Evolutionary conservation across 768 basidiomycete genomes (phyloP).

Genomic region (Brasilioporus rufonigricans): DNA sequence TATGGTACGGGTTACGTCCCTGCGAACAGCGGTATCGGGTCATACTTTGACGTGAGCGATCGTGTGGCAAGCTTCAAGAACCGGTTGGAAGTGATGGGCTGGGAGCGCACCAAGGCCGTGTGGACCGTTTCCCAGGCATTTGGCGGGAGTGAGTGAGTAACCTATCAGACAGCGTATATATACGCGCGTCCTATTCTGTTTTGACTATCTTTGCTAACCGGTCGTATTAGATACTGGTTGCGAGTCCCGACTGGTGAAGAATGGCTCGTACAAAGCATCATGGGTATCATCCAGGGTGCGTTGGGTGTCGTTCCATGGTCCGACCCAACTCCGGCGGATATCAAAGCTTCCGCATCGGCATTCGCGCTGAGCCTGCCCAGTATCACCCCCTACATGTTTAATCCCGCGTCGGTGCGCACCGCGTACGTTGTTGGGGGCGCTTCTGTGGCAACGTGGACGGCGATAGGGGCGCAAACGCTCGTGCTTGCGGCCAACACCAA

Average conservation of each 20-base stretch:
- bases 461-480: slow-evolving; percentile 37
- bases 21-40: slow-evolving; percentile 30
- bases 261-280: slow-evolving; percentile 60
- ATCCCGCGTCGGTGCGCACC: slow-evolving; percentile 37
- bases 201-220: not conserved
- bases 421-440: slow-evolving; percentile 40
- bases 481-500: slow-evolving; percentile 53
- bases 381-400: slow-evolving; percentile 42
- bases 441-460: slow-evolving; percentile 53
- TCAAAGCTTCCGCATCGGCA: slow-evolving; percentile 43
- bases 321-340: slow-evolving; percentile 51
- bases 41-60: slow-evolving; percentile 63
- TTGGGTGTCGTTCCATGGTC: slow-evolving; percentile 50
- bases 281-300: slow-evolving; percentile 71
- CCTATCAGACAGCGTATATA: too few relatives aligned
- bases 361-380: slow-evolving; percentile 36
- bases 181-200: not conserved
- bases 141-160: slow-evolving; percentile 32
- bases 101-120: slow-evolving; percentile 65
- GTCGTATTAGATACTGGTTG: slow-evolving; percentile 47
- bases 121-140: slow-evolving; percentile 86
- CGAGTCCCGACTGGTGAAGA: slow-evolving; percentile 66
- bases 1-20: slow-evolving; percentile 16
- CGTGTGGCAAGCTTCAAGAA: slow-evolving; percentile 65
- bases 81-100: slow-evolving; percentile 59